A percentile compares a stretch with the other conserved stretches of the same genome.
phyloP scores from a whole-genome alignment of 140 eudicot genomes.

The Senecio squalidus region DNA sequence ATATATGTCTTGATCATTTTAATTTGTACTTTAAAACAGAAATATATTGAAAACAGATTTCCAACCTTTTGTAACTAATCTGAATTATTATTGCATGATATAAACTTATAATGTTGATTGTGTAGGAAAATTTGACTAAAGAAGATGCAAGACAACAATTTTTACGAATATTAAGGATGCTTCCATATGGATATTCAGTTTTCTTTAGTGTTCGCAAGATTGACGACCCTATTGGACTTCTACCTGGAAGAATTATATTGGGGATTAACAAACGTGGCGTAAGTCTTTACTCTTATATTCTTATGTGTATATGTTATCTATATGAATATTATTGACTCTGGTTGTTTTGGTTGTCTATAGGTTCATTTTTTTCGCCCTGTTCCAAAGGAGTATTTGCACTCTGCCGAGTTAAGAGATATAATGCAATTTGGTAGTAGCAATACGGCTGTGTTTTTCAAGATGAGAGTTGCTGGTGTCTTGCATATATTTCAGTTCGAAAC shows the following conservation, averaged over 20 bases:
- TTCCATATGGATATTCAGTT: slow-evolving; percentile 94
- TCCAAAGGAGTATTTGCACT: slow-evolving; percentile 94
- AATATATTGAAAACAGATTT: too few relatives aligned
- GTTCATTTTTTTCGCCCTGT: slow-evolving; percentile 99
- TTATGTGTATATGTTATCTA: background rate
- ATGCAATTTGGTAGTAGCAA: slow-evolving; percentile 99
- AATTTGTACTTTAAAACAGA: too few relatives aligned
- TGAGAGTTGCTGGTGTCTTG: slow-evolving; percentile 98
- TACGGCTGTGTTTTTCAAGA: slow-evolving; percentile 93
- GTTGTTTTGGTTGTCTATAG: slow-evolving; percentile 18
- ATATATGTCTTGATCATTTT: too few relatives aligned
- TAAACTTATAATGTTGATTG: slow-evolving; percentile 17
- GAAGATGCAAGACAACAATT: slow-evolving; percentile 99
- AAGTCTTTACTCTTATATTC: slow-evolving; percentile 13
- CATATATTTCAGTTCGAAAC: slow-evolving; percentile 98
- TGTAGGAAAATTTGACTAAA: slow-evolving; percentile 82
- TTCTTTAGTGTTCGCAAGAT: slow-evolving; percentile 95
- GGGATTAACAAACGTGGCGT: slow-evolving; percentile 99
- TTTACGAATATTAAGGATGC: slow-evolving; percentile 72
- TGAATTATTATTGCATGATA: background rate
- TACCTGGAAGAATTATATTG: slow-evolving; percentile 84
- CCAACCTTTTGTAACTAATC: too few relatives aligned
- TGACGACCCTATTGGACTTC: slow-evolving; percentile 96
- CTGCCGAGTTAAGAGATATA: slow-evolving; percentile 95
- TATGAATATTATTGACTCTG: background rate